Evolutionary conservation across 2,329 filamentous ascomycete genomes (phyloP), one percentile per base, ranked within the genome.

Genomic region (Dactylonectria estremocensis): DNA sequence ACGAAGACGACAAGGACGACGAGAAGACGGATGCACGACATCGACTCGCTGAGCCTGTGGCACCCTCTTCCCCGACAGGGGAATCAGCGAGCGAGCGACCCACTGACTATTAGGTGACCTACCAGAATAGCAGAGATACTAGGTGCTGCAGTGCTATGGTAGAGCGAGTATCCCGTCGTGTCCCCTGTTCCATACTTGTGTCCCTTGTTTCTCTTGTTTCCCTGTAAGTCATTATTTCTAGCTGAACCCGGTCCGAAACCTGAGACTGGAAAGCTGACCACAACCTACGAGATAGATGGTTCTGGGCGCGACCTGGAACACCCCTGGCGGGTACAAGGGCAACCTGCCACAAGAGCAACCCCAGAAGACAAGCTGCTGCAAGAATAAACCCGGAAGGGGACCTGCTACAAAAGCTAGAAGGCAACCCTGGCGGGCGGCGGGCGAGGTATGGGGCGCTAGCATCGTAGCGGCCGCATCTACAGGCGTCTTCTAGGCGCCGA

Each of bases 21-120:
- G 31, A 58, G 35, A 24, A 54, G 18, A 63, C 52, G 54, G 63
- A 79, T 79, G 79, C 78, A 80, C 76, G 75, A 79, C 80, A 84
- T 84, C 80, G 79, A 84, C 81, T 85, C 80, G 81, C 79, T 80
- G 76, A 75, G 73, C 64, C 76, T 80, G 78, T 79, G 78, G 81
- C 80, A 79, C 75, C 72, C 75, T 24, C 53, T 40, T 54, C 40
- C 56, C 45, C 56, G 50, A 61, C 54, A 55, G 54, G 60, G 33
- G 52, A 54, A 22, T 50, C 53, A 28, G 24, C 24, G 24, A 28
- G 24, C 24, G 24, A 54, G 45, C 18, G 48, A 35, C 58, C 59
- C 60, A 62, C 22, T 78, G 79, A 77, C 77, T 28, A 28, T 28
- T 28, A 28, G 24, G 24, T 28, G 24, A 4, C 24, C 24, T 28